Evolutionary conservation across 1,284 basidiomycete genomes (phyloP).

Genomic region (Erythrobasidium hasegawianum): DNA sequence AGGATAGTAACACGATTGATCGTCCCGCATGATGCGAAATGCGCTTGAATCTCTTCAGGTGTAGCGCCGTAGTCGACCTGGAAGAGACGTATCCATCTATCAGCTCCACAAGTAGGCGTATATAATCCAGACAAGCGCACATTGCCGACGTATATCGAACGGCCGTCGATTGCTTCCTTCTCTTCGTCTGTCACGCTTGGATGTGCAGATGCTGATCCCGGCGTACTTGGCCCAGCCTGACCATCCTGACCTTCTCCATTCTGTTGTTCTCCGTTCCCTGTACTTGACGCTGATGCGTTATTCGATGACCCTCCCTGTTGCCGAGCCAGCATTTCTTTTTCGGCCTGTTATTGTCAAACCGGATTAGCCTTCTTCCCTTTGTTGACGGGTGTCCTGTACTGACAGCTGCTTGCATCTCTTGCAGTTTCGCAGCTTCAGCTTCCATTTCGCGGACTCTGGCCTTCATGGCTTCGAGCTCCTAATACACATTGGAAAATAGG

Average conservation of each 20-base stretch:
- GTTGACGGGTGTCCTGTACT: not conserved
- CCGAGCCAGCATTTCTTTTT: constrained; percentile 26
- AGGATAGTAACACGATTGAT: constrained; percentile 99
- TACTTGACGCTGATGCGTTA: not conserved
- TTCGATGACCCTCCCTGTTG: not conserved
- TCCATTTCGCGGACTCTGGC: constrained; percentile 73
- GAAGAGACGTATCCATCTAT: too few relatives aligned
- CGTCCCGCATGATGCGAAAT: constrained; percentile 95
- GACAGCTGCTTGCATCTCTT: constrained; percentile 66
- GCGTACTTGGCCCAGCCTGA: not conserved
- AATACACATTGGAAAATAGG: too few relatives aligned
- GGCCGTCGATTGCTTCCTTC: constrained; percentile 68
- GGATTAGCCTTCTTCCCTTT: constrained; percentile 65
- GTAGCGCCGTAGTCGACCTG: constrained; percentile 98
- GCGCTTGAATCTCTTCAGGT: constrained; percentile 95
- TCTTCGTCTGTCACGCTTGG: constrained; percentile 50
- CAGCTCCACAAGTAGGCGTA: too few relatives aligned
- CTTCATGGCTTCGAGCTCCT: constrained; percentile 69
- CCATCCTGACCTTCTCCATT: not conserved
- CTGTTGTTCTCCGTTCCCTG: not conserved
- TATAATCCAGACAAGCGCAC: too few relatives aligned
- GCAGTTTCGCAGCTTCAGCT: constrained; percentile 77
- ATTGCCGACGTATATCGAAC: constrained; percentile 96
- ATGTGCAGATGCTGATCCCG: constrained; percentile 14
- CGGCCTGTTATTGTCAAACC: not conserved